Percentiles rank a stretch among this genome's conserved stretches.
Conservation (phyloP, 768 basidiomycete species). For the Heimioporus sp. region DNA sequence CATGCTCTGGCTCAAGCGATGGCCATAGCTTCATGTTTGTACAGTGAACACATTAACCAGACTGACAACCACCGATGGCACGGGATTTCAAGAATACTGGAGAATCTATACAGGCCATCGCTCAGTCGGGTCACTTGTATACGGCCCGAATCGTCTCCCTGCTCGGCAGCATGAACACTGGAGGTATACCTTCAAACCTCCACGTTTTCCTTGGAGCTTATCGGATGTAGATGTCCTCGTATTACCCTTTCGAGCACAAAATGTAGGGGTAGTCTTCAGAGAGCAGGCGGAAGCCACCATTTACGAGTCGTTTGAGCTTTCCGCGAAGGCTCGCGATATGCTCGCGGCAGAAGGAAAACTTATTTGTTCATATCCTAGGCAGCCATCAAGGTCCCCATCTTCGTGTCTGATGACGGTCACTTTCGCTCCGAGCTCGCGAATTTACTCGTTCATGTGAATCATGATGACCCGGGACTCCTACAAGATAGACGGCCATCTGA, state of each 20-base stretch:
- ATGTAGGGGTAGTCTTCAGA: conserved; percentile 45
- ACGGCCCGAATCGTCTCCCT: conserved; percentile 1
- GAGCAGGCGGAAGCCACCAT: conserved; percentile 23
- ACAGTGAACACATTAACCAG: conserved; percentile 4
- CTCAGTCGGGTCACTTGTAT: conserved; percentile 11
- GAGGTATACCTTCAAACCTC: not conserved
- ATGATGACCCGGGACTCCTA: conserved; percentile 33
- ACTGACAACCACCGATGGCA: conserved; percentile 27
- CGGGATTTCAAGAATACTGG: conserved; percentile 30
- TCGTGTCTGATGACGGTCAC: conserved; percentile 20
- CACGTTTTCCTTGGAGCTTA: not conserved
- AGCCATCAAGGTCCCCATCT: conserved; percentile 36
- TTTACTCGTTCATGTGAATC: conserved; percentile 37
- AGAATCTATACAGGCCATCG: conserved; percentile 17
- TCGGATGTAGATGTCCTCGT: conserved; percentile 32
- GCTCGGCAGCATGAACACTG: conserved; percentile 4
- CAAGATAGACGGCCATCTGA: conserved; percentile 32
- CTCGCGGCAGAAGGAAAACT: conserved; percentile 43
- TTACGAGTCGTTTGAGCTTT: conserved; percentile 49
- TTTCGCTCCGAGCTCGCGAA: conserved; percentile 36
- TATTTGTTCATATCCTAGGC: conserved; percentile 46
- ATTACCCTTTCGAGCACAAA: conserved; percentile 44
- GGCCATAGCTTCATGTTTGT: conserved; percentile 17
- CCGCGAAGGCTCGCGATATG: conserved; percentile 34
- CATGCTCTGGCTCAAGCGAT: conserved; percentile 23